Evolutionary conservation across 257 asterid species (phyloP).

Genomic region (Linderniella brevidens): DNA sequence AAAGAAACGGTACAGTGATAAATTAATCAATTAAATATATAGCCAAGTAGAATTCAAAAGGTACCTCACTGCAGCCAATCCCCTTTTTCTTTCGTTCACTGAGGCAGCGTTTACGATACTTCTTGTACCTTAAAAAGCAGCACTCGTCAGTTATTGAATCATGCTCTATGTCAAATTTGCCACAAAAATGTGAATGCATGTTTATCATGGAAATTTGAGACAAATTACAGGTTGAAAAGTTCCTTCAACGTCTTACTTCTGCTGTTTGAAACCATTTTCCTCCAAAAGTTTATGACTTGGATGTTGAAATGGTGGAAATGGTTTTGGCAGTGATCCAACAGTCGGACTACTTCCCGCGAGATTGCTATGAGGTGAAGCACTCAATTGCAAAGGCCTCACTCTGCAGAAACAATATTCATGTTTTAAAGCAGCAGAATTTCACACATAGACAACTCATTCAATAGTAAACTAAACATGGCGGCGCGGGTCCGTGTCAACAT

Average conservation of each 20-base stretch:
- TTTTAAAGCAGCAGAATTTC: too few species aligned
- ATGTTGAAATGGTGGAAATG: slow-evolving; percentile 81
- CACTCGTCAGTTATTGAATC: not conserved
- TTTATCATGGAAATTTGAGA: slow-evolving; percentile 54
- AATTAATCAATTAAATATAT: too few species aligned
- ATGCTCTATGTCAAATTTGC: too few species aligned
- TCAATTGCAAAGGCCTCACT: slow-evolving; percentile 49
- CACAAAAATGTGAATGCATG: slow-evolving; percentile 11
- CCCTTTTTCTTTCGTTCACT: slow-evolving; percentile 76
- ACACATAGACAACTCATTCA: too few species aligned
- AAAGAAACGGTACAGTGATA: too few species aligned
- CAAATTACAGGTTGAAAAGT: slow-evolving; percentile 75
- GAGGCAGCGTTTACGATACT: slow-evolving; percentile 65
- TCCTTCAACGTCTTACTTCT: slow-evolving; percentile 56
- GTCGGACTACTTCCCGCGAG: slow-evolving; percentile 61
- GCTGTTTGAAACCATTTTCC: slow-evolving; percentile 93
- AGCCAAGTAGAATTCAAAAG: not conserved
- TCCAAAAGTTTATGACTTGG: slow-evolving; percentile 82
- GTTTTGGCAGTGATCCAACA: slow-evolving; percentile 67
- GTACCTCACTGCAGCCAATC: slow-evolving; percentile 91
- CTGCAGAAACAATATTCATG: slow-evolving; percentile 15
- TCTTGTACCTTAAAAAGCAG: slow-evolving; percentile 41
- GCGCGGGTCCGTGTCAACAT: too few species aligned
- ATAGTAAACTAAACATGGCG: too few species aligned
- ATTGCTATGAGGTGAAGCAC: slow-evolving; percentile 66